Evolutionary conservation across 2,329 filamentous ascomycete species (phyloP).

Genomic region (Botrytis paeoniae): DNA sequence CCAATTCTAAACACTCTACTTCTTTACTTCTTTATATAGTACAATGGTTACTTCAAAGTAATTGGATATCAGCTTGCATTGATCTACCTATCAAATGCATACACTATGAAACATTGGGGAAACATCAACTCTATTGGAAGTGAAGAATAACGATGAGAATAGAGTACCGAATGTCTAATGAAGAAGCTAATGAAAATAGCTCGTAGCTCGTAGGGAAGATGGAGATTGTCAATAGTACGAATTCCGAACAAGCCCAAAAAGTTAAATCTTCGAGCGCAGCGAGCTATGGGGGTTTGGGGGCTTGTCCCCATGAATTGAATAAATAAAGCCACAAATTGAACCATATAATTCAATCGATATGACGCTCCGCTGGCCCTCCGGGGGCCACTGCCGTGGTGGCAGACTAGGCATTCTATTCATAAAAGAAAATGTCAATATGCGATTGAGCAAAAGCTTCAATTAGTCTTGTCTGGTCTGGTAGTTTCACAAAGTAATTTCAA

Average conservation of each 20-base stretch:
- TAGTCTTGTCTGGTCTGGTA: background rate
- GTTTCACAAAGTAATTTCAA: background rate
- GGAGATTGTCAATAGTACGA: background rate
- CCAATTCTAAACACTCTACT: background rate
- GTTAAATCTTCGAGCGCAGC: background rate
- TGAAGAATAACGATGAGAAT: background rate
- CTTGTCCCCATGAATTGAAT: background rate
- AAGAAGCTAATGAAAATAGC: background rate
- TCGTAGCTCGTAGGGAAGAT: background rate
- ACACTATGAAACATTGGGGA: background rate
- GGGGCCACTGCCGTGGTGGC: conserved; percentile 3
- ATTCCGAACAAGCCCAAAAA: background rate
- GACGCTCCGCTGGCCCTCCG: background rate
- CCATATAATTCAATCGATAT: too few species aligned
- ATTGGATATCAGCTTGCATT: background rate
- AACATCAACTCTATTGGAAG: background rate
- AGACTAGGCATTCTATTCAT: background rate
- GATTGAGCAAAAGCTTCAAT: background rate
- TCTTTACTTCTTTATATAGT: background rate
- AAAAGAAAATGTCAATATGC: background rate
- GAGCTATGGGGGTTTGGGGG: background rate
- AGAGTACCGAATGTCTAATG: background rate
- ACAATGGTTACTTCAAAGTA: background rate
- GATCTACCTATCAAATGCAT: background rate
- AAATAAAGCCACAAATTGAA: too few species aligned